Evolutionary conservation across 352 stramenopile genomes (phyloP).

Genomic region (Globisporangium viniferum): DNA sequence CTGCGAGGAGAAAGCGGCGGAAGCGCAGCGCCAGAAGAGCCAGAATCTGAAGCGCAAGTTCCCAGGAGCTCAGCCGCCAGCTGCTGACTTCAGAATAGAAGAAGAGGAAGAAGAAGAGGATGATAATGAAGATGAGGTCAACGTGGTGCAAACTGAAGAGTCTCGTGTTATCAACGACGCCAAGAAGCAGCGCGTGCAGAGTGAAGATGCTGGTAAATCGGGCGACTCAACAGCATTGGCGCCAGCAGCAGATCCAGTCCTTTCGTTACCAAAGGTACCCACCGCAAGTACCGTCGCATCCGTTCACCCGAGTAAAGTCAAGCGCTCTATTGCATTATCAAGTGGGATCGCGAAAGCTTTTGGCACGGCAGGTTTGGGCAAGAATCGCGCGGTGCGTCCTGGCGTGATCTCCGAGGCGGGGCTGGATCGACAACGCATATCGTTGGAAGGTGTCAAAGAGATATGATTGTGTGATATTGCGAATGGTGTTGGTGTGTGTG

Average conservation of each 20-base stretch:
- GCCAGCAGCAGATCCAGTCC: neutral
- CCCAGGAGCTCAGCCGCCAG: constrained; percentile 6
- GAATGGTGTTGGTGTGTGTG: neutral
- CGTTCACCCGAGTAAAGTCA: constrained; percentile 5
- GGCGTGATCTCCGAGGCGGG: constrained; percentile 64
- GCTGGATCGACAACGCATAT: constrained; percentile 37
- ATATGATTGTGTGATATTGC: neutral
- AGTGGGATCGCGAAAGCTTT: constrained; percentile 26
- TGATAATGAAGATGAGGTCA: neutral
- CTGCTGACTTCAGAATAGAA: constrained; percentile 31
- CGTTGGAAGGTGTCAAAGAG: constrained; percentile 25
- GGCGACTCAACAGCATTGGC: neutral
- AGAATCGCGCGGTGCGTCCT: constrained; percentile 19
- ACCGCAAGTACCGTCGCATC: neutral
- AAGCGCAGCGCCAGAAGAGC: neutral
- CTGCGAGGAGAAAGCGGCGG: constrained; percentile 10
- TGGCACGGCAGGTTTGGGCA: neutral
- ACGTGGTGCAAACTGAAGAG: neutral
- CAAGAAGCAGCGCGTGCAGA: constrained; percentile 9
- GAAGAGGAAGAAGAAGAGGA: constrained; percentile 35
- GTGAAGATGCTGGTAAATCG: neutral
- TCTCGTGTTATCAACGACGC: neutral
- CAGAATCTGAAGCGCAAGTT: constrained; percentile 22
- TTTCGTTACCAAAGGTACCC: neutral
- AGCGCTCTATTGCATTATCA: neutral